Evolutionary conservation across 805 yeast genomes (phyloP), one percentile per base, ranked within the genome.

Genomic region (Diddensiella transvaalensis): DNA sequence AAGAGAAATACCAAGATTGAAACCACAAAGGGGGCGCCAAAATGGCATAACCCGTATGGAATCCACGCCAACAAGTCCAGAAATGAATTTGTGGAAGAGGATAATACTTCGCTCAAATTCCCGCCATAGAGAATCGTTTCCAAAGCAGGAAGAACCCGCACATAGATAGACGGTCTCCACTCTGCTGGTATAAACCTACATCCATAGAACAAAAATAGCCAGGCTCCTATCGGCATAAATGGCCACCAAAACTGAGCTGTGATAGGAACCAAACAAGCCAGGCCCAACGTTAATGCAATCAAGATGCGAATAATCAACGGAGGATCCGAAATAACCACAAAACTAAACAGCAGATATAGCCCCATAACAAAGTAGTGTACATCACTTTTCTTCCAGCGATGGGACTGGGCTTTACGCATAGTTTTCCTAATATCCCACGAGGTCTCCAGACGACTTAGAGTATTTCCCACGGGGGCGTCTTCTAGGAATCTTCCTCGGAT

Each of bases 91-190:
- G 85, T 82, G 13, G 81, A 73, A 3, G 90, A 78, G 1, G 96
- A 93, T 59, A 89, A 74, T 21, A 90, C 81, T 58, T 85, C 86
- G 46, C 90, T 82, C 59, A 91, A 73, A 67, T 91, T 86, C 60
- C 90, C 96, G 44, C 97, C 97, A 62, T 88, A 90, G 50, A 91
- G 70, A 48, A 90, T 85, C 36, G 96, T 87, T 66, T 90, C 98
- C 70, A 89, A 74, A 2, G 95, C 93, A 0, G 98, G 97, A 42
- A 90, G 75, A 19, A 87, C 83, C 57, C 90, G 83, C 48, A 90
- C 97, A 42, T 82, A 79, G 55, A 90, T 91, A n/a, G 89, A 84
- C 3, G 96, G 96, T 62, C 91, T 82, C 76, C 83, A 80, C 2
- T 70, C 65, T 2, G 80, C 74, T 6, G 95, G 87, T 58, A 90